phyloP scores from a whole-genome alignment of 2,329 filamentous ascomycete species.

The Aspergillus pseudoviridinutans region DNA sequence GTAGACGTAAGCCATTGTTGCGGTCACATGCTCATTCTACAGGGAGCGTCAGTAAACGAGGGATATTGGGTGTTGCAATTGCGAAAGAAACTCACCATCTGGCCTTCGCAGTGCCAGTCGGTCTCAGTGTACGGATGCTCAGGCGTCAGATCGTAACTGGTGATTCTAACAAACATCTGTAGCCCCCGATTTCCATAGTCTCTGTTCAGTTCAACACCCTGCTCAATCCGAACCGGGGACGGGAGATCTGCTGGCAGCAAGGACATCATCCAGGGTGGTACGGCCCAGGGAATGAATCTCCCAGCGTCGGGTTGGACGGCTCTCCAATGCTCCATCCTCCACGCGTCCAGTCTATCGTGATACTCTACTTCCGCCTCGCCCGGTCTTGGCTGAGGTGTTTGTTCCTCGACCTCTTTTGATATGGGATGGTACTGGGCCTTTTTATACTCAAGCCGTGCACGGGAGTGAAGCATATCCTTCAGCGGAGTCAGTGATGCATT shows the following conservation, averaged over 20 bases:
- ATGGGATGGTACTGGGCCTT: conserved; percentile 27
- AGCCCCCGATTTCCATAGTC: conserved; percentile 45
- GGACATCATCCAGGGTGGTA: conserved; percentile 25
- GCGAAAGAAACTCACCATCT: conserved; percentile 24
- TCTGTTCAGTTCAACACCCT: conserved; percentile 26
- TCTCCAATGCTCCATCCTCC: conserved; percentile 20
- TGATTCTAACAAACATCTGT: conserved; percentile 62
- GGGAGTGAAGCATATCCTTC: conserved; percentile 30
- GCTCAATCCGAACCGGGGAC: conserved; percentile 23
- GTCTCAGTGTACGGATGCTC: conserved; percentile 53
- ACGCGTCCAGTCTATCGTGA: conserved; percentile 20
- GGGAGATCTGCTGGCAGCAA: conserved; percentile 23
- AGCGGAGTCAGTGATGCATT: conserved; percentile 28
- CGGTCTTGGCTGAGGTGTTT: conserved; percentile 10
- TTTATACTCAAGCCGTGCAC: conserved; percentile 27
- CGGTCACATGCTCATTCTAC: conserved; percentile 61
- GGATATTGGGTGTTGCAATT: not conserved
- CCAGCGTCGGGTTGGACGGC: conserved; percentile 26
- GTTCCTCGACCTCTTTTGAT: conserved; percentile 13
- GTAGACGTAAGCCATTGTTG: conserved; percentile 61
- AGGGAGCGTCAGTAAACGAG: not conserved
- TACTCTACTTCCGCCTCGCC: conserved; percentile 21
- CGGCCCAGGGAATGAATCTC: conserved; percentile 28
- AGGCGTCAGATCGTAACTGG: conserved; percentile 56
- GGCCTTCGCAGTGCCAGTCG: conserved; percentile 48